Percentiles rank a stretch among this genome's conserved stretches.
Conservation (phyloP, 2,329 filamentous ascomycete species). For the Talaromyces piceae region DNA sequence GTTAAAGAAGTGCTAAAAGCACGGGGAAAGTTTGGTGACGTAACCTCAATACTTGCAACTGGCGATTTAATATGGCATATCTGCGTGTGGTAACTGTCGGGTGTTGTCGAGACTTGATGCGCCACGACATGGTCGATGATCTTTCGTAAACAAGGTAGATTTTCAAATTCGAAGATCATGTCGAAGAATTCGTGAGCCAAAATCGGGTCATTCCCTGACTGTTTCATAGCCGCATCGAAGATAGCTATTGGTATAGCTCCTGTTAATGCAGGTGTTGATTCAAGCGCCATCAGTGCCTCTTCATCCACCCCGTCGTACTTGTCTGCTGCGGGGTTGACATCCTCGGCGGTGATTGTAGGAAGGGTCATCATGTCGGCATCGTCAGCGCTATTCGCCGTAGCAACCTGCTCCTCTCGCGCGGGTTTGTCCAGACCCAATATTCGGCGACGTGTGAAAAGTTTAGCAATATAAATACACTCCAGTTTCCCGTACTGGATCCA, state of each 20-base stretch:
- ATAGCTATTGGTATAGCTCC: conserved; percentile 93
- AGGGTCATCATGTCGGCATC: conserved; percentile 52
- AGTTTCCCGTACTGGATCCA: conserved; percentile 88
- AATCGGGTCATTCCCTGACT: conserved; percentile 59
- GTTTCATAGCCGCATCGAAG: conserved; percentile 76
- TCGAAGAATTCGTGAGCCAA: conserved; percentile 73
- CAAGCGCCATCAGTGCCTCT: conserved; percentile 55
- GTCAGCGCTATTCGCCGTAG: conserved; percentile 31
- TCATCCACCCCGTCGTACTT: conserved; percentile 48
- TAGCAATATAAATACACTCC: conserved; percentile 86
- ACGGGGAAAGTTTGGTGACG: conserved; percentile 63
- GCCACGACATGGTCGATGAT: conserved; percentile 67
- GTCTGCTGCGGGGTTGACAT: conserved; percentile 49
- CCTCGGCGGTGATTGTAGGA: conserved; percentile 54
- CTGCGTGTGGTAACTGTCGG: conserved; percentile 55
- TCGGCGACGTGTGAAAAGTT: conserved; percentile 66
- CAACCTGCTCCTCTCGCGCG: conserved; percentile 34
- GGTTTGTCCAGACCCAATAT: conserved; percentile 54
- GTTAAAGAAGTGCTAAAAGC: conserved; percentile 60
- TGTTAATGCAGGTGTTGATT: conserved; percentile 70
- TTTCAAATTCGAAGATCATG: conserved; percentile 64
- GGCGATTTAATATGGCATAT: conserved; percentile 66
- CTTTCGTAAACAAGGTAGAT: conserved; percentile 55
- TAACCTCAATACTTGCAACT: conserved; percentile 56
- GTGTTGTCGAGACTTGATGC: conserved; percentile 52